A percentile compares a stretch with the other conserved stretches of the same genome.
phyloP scores from a whole-genome alignment of 208 protist species.

The Trichomonas vaginalis region DNA sequence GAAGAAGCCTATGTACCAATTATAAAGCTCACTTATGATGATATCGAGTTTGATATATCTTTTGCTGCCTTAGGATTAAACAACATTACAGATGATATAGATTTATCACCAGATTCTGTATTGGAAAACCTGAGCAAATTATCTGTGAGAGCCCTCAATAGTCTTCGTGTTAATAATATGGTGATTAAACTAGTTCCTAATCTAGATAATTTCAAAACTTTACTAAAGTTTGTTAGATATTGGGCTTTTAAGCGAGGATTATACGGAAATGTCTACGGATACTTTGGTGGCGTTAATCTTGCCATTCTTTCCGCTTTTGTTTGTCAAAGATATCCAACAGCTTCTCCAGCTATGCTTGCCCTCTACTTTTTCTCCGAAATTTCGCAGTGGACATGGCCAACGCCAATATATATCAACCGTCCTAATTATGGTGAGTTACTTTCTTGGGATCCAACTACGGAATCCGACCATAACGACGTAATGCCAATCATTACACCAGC shows the following conservation, averaged over 20 bases:
- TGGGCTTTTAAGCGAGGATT: background rate
- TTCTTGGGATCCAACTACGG: background rate
- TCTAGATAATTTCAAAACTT: background rate
- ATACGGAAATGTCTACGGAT: constrained; percentile 10
- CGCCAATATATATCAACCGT: background rate
- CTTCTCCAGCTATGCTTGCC: background rate
- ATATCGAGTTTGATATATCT: background rate
- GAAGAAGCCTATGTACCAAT: background rate
- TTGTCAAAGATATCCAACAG: background rate
- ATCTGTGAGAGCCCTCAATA: background rate
- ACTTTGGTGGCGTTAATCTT: background rate
- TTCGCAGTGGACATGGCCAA: background rate
- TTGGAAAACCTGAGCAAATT: background rate
- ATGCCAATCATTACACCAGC: constrained; percentile 9
- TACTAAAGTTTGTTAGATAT: background rate
- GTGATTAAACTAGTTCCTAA: background rate
- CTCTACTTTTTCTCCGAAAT: background rate
- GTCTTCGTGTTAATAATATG: constrained; percentile 1
- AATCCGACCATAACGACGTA: background rate
- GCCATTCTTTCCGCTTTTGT: background rate
- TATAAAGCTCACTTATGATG: background rate
- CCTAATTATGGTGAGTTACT: background rate
- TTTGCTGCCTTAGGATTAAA: background rate
- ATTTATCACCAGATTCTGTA: background rate
- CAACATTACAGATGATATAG: background rate